Conservation (phyloP, 2,329 filamentous ascomycete genomes). For the Penicillium sp. region DNA sequence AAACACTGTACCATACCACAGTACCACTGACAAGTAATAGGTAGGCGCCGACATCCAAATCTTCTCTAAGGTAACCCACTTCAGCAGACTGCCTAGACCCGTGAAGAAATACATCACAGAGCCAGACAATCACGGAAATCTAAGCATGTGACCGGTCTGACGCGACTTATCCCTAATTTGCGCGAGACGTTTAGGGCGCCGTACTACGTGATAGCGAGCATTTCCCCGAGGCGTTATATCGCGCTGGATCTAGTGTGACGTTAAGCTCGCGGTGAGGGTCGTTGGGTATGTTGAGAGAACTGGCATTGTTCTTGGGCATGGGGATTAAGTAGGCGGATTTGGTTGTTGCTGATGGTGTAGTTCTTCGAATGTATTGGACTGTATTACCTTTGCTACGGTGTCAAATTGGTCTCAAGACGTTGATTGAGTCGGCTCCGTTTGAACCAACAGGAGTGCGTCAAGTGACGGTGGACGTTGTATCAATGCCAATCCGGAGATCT, state of each 20-base stretch:
- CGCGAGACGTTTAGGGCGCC: conserved; percentile 11
- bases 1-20: no score
- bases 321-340: conserved; percentile 7
- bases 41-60: neutral
- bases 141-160: conserved; percentile 33
- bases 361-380: no score
- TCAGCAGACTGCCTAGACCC: conserved; percentile 31
- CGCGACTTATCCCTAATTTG: conserved; percentile 32
- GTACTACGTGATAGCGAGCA: conserved; percentile 18
- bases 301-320: conserved; percentile 8
- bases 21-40: no score
- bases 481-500: no score
- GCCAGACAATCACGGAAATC: conserved; percentile 13
- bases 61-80: conserved; percentile 30
- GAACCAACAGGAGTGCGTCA: no score
- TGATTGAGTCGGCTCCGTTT: conserved; percentile 27
- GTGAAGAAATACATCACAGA: no score
- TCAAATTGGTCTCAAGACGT: no score
- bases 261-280: conserved; percentile 3
- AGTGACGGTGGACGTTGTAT: no score
- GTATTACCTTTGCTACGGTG: conserved; percentile 1
- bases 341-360: conserved; percentile 14
- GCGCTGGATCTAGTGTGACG: conserved; percentile 15
- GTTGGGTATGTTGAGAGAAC: conserved; percentile 11
- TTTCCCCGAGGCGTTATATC: no score